Percentiles rank a stretch among this genome's conserved stretches.
These are phyloP conservation scores for Kodamaea lidongshanica DNA, from an alignment of 805 yeast species.

Conservation along the genomic window DNA sequence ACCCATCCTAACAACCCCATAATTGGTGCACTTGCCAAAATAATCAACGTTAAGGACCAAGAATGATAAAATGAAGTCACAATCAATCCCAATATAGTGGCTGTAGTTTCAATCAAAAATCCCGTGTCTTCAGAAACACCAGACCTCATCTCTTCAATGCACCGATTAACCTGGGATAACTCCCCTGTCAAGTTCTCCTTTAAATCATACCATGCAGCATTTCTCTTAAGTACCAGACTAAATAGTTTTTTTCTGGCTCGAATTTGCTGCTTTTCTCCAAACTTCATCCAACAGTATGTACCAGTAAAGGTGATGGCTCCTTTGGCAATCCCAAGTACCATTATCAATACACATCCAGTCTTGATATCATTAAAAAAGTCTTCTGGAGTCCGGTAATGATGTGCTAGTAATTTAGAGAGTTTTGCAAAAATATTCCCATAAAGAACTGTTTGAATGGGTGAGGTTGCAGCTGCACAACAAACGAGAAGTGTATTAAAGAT, in stretches of 20 bases:
- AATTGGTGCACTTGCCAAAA: conserved; percentile 70
- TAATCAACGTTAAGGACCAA: conserved; percentile 78
- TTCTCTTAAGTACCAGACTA: conserved; percentile 37
- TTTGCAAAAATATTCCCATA: conserved; percentile 57
- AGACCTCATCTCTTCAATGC: conserved; percentile 65
- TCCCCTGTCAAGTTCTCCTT: conserved; percentile 55
- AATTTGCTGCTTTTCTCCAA: conserved; percentile 67
- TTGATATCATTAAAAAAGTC: conserved; percentile 26
- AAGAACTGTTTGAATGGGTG: conserved; percentile 57
- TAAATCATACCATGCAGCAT: conserved; percentile 59
- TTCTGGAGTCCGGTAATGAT: conserved; percentile 20
- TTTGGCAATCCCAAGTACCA: conserved; percentile 27
- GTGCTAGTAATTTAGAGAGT: conserved; percentile 23
- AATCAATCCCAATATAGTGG: conserved; percentile 49
- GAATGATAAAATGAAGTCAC: conserved; percentile 68
- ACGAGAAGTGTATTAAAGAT: conserved; percentile 31
- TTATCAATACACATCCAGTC: conserved; percentile 26
- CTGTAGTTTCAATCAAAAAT: conserved; percentile 45
- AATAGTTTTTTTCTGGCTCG: conserved; percentile 48
- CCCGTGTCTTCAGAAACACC: conserved; percentile 67
- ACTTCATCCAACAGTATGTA: conserved; percentile 53
- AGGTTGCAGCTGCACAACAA: conserved; percentile 46
- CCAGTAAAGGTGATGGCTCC: conserved; percentile 45
- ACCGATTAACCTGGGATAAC: conserved; percentile 58
- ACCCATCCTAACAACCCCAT: conserved; percentile 44